Base-by-base conservation (phyloP, 2,329 filamentous ascomycete genomes). In the Teratosphaeria gauchensis region DNA sequence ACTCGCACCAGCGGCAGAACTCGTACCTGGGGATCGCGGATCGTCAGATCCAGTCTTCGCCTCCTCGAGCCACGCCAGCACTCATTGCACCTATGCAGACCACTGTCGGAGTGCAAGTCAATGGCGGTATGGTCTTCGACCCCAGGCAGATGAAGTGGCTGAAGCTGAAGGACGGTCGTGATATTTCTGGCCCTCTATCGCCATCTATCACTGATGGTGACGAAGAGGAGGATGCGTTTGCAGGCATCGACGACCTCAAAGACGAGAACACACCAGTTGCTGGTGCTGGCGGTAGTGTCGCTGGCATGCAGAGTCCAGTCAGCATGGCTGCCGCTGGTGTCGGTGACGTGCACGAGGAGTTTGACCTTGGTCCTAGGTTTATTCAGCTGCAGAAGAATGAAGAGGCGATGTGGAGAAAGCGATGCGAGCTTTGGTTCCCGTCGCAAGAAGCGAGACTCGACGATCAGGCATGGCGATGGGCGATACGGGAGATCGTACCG, bases 41-140 rank as follows among this genome's bases (percentile, higher is more conserved):
- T 64, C 73, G 70, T 66, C 55, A 73, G 69, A 61, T 66, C 69
- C 54, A 66, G 65, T 63, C 65, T 33, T 78, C 75, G 51, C 78
- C 77, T 42, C 79, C 65, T 75, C 86, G 61, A 80, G 24, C 28
- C 14, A 28, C 54, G 6, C 78, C 90, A 9, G 91, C 92, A 5
- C 81, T 99, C 19, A 99, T 99, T 68, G 91, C 91, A 54, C 94
- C 96, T 64, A 89, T 96, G 55, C 89, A 88, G 57, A 82, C 86
- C 4, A 71, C 87, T 61, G 89, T 92, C 69, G 92, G 90, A 62
- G 88, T 96, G 14, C 92, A 96, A 74, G 88, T 96, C 38, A 91
- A 96, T 59, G 89, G 91, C n/a, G 90, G 91, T 65, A 99, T 99
- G 94, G 88, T 97, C 9, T 99, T 97, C 72, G 94, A 99, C 70